Percentiles rank a stretch among this genome's conserved stretches.
phyloP scores from a whole-genome alignment of 768 basidiomycete species.

The Cyathus striatus region DNA sequence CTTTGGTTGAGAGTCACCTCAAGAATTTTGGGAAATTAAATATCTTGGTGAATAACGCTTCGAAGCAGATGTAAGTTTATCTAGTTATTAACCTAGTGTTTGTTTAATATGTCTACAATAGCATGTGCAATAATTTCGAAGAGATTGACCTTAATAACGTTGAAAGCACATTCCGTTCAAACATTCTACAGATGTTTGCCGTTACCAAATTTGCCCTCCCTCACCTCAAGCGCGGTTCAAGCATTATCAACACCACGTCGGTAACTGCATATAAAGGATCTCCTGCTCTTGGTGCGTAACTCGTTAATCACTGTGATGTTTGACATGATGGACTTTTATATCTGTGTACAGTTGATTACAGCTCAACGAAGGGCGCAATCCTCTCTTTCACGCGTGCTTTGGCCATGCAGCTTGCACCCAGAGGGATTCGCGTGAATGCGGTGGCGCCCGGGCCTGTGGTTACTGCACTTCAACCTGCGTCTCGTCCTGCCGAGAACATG shows the following conservation, averaged over 20 bases:
- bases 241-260: constrained; percentile 59
- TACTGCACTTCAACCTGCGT: constrained; percentile 55
- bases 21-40: constrained; percentile 40
- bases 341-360: constrained; percentile 43
- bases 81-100: not conserved
- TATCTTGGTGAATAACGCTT: constrained; percentile 58
- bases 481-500: constrained; percentile 49
- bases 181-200: constrained; percentile 58
- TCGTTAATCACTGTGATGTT: constrained; percentile 5
- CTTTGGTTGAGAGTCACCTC: constrained; percentile 43
- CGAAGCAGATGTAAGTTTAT: constrained; percentile 33
- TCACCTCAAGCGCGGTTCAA: constrained; percentile 51
- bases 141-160: constrained; percentile 49
- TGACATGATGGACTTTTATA: too few species aligned
- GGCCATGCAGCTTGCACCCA: constrained; percentile 45
- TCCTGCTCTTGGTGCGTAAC: constrained; percentile 17
- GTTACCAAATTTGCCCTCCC: constrained; percentile 52
- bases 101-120: constrained; percentile 9
- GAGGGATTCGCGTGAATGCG: constrained; percentile 53
- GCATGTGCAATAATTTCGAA: constrained; percentile 37
- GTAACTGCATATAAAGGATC: constrained; percentile 48
- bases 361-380: constrained; percentile 58
- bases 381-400: constrained; percentile 51
- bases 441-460: constrained; percentile 52
- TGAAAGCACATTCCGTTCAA: constrained; percentile 48